A percentile compares a stretch with the other conserved stretches of the same genome.
These are phyloP conservation scores for Geotrichum citri-aurantii DNA, from an alignment of 1,139 yeast genomes.

Conservation along the genomic window DNA sequence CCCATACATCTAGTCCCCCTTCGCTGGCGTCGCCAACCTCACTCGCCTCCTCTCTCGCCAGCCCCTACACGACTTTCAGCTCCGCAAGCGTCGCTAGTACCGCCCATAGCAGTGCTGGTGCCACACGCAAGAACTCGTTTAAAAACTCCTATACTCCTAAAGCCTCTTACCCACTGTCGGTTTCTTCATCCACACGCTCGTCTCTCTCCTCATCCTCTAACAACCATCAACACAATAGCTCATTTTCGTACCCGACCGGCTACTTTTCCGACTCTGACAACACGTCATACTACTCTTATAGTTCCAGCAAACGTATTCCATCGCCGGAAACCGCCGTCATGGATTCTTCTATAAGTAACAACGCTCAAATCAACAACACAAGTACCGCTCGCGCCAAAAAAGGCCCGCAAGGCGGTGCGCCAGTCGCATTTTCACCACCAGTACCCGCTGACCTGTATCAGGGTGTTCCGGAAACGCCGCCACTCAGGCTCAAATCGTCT, in stretches of 20 bases:
- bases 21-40: neutral
- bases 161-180: neutral
- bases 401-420: neutral
- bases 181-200: neutral
- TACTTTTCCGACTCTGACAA: slow-evolving; percentile 1
- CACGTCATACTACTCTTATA: neutral
- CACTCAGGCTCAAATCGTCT: slow-evolving; percentile 6
- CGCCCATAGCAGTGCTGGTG: neutral
- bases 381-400: neutral
- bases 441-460: neutral
- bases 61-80: neutral
- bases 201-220: neutral
- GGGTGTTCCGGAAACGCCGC: slow-evolving; percentile 5
- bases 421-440: neutral
- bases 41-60: slow-evolving; percentile 1
- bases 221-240: neutral
- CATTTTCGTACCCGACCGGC: slow-evolving; percentile 7
- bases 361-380: neutral
- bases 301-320: neutral
- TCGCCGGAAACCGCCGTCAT: neutral
- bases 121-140: neutral
- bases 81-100: neutral
- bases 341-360: neutral
- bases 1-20: slow-evolving; percentile 1
- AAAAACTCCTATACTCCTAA: neutral